A percentile compares a stretch with the other conserved stretches of the same genome.
These are phyloP conservation scores for Artemisia argyi DNA, from an alignment of 129 eudicot species.

Conservation along the genomic window DNA sequence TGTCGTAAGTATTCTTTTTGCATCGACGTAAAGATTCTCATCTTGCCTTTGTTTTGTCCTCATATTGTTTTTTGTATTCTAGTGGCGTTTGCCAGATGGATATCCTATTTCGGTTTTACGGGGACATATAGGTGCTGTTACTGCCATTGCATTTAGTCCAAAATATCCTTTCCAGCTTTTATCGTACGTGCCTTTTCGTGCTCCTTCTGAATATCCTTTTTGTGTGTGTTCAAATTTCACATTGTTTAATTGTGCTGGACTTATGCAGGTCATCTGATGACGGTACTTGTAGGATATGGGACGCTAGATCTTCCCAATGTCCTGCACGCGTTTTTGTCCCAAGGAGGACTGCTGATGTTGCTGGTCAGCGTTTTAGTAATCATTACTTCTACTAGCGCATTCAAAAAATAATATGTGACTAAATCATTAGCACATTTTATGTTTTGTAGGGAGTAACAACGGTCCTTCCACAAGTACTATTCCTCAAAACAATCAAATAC, in stretches of 20 bases:
- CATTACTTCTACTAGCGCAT: slow-evolving; percentile 15
- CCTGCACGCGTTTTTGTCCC: slow-evolving; percentile 79
- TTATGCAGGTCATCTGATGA: slow-evolving; percentile 88
- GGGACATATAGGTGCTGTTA: slow-evolving; percentile 91
- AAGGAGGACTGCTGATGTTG: slow-evolving; percentile 42
- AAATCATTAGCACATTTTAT: slow-evolving; percentile 21
- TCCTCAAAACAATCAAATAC: slow-evolving; percentile 64
- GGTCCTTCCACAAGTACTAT: slow-evolving; percentile 40
- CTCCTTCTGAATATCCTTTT: background rate
- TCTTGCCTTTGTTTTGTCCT: slow-evolving; percentile 5
- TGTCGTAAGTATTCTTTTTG: slow-evolving; percentile 64
- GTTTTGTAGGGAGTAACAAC: slow-evolving; percentile 60
- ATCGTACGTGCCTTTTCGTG: slow-evolving; percentile 58
- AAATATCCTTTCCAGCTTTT: slow-evolving; percentile 76
- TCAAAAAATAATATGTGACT: background rate
- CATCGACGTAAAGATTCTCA: background rate
- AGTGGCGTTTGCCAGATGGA: slow-evolving; percentile 99
- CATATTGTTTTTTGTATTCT: slow-evolving; percentile 21
- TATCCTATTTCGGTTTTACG: slow-evolving; percentile 77
- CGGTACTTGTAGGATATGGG: slow-evolving; percentile 98
- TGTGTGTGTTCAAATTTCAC: background rate
- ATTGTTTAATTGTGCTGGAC: slow-evolving; percentile 17
- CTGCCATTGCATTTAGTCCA: slow-evolving; percentile 99
- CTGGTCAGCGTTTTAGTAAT: slow-evolving; percentile 50
- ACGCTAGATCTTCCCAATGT: slow-evolving; percentile 69